phyloP scores from a whole-genome alignment of 2,329 filamentous ascomycete species.

The Salinomyces thailandicus region DNA sequence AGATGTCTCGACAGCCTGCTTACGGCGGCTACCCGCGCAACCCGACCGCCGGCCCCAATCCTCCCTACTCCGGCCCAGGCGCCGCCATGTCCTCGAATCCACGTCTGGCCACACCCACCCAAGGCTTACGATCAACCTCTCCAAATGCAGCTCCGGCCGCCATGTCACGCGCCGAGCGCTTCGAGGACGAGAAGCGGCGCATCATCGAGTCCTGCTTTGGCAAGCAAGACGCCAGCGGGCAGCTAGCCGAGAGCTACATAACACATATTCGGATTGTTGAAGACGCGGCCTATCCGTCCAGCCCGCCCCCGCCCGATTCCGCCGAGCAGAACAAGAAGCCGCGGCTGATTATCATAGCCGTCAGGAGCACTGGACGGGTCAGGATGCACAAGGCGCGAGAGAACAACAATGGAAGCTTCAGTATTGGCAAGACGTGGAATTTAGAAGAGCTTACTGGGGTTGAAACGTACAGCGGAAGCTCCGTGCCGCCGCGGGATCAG shows the following conservation, averaged over 20 bases:
- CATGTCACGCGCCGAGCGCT: conserved; percentile 59
- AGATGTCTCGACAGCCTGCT: not conserved
- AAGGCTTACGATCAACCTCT: not conserved
- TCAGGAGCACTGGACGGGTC: conserved; percentile 83
- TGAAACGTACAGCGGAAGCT: conserved; percentile 59
- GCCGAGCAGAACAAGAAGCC: conserved; percentile 68
- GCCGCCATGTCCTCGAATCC: not conserved
- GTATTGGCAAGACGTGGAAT: conserved; percentile 97
- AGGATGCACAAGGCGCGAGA: conserved; percentile 96
- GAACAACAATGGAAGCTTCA: conserved; percentile 87
- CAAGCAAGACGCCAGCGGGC: conserved; percentile 79
- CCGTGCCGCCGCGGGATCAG: conserved; percentile 39
- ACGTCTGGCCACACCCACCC: conserved; percentile 3
- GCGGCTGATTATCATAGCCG: conserved; percentile 83
- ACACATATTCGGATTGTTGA: conserved; percentile 90
- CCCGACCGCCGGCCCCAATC: not conserved
- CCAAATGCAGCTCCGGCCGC: not conserved
- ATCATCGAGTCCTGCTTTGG: conserved; percentile 92
- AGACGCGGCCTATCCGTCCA: conserved; percentile 70
- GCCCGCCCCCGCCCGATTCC: conserved; percentile 73
- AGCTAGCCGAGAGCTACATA: conserved; percentile 86
- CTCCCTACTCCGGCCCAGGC: not conserved
- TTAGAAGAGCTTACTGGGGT: conserved; percentile 79
- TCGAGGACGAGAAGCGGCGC: conserved; percentile 91
- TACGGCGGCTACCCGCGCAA: not conserved